Conservation (phyloP, 768 basidiomycete species). For the Gloeostereum incarnatum region DNA sequence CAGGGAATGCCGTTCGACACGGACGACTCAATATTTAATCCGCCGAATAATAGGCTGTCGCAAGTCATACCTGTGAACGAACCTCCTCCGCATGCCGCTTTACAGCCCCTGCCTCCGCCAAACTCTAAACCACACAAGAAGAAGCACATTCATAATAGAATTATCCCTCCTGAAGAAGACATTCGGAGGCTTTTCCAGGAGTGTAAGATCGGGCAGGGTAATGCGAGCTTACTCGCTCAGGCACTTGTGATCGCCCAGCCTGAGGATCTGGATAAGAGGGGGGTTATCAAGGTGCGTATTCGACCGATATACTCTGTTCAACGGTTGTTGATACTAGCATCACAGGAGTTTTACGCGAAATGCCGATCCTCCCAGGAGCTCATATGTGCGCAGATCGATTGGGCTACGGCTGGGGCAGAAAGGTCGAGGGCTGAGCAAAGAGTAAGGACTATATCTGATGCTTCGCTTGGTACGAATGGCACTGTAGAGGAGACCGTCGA, state of each 20-base stretch:
- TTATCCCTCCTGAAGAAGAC: conserved; percentile 77
- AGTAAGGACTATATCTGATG: conserved; percentile 7
- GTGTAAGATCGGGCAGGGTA: conserved; percentile 76
- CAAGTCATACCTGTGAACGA: too few species aligned
- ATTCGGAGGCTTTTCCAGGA: conserved; percentile 78
- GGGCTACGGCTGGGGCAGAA: conserved; percentile 81
- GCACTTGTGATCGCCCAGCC: conserved; percentile 62
- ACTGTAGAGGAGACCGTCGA: conserved; percentile 48
- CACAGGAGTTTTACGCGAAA: conserved; percentile 74
- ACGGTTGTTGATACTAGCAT: conserved; percentile 3
- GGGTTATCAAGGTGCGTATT: conserved; percentile 62
- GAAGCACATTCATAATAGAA: conserved; percentile 13
- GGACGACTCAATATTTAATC: conserved; percentile 75
- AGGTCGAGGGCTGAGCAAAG: conserved; percentile 37
- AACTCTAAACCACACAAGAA: conserved; percentile 3
- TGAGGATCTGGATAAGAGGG: conserved; percentile 45
- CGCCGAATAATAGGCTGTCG: too few species aligned
- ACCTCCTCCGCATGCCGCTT: conserved; percentile 13
- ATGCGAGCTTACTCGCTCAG: conserved; percentile 66
- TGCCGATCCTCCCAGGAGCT: conserved; percentile 80
- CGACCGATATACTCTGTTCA: not conserved
- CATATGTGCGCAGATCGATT: conserved; percentile 80
- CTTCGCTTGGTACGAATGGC: conserved; percentile 19
- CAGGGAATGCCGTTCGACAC: conserved; percentile 73
- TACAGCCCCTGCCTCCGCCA: not conserved